Percentiles rank a stretch among this genome's conserved stretches.
Conservation (phyloP, 305 asterid species). For the Solanum hybrid region DNA sequence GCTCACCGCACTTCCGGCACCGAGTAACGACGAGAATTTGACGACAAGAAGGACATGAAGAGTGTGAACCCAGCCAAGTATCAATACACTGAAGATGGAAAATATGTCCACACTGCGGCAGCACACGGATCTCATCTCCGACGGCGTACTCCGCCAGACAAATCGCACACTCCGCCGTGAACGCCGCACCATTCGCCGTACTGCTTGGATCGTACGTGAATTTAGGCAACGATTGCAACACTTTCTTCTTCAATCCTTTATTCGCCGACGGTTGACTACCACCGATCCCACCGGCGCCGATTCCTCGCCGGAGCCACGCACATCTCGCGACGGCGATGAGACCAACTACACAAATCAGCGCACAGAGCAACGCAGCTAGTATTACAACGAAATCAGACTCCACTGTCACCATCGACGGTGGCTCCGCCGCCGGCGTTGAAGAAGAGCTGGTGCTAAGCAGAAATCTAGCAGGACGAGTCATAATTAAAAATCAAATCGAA, state of each 20-base stretch:
- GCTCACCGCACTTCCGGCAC: constrained; percentile 45
- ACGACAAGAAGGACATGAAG: constrained; percentile 63
- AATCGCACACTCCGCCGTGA: constrained; percentile 39
- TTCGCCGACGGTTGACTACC: constrained; percentile 21
- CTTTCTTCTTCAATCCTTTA: constrained; percentile 41
- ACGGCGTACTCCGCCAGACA: constrained; percentile 48
- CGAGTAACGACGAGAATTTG: constrained; percentile 28
- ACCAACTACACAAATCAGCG: constrained; percentile 44
- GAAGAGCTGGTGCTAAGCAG: constrained; percentile 2
- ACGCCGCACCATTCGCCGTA: background rate
- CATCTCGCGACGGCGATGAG: constrained; percentile 51
- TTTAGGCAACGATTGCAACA: constrained; percentile 40
- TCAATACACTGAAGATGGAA: constrained; percentile 48
- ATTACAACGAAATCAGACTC: constrained; percentile 49
- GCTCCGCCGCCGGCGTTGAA: constrained; percentile 22
- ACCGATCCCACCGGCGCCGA: background rate
- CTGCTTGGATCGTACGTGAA: constrained; percentile 27
- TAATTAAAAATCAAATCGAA: background rate
- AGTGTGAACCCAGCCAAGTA: constrained; percentile 54
- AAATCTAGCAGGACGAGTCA: constrained; percentile 25
- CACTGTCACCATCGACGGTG: constrained; percentile 21
- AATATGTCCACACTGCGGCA: constrained; percentile 59
- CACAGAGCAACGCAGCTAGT: constrained; percentile 52
- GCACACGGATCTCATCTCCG: constrained; percentile 55
- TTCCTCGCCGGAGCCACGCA: constrained; percentile 48